A percentile compares a stretch with the other conserved stretches of the same genome.
Conservation (phyloP, 169 alveolate species). For the Perkinsus marinus region DNA sequence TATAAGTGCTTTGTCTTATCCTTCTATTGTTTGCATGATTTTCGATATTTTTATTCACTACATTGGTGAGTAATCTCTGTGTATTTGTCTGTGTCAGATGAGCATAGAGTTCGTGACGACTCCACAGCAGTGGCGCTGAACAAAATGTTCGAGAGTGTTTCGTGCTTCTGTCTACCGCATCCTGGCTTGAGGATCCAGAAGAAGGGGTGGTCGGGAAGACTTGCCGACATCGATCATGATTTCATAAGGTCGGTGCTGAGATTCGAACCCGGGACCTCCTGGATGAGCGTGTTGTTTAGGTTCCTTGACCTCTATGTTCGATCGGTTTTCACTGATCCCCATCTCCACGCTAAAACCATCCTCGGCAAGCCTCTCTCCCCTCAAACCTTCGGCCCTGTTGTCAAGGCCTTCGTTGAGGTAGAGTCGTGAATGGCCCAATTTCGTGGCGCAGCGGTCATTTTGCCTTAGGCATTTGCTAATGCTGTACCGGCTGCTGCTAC, state of each 20-base stretch:
- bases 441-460: background rate
- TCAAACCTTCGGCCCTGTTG: background rate
- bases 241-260: background rate
- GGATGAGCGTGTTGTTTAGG: background rate
- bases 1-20: too few species aligned
- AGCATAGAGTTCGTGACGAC: background rate
- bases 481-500: background rate
- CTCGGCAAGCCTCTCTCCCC: background rate
- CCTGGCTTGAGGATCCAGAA: slow-evolving; percentile 3
- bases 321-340: background rate
- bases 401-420: background rate
- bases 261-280: background rate
- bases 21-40: too few species aligned
- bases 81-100: background rate
- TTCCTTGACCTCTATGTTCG: background rate
- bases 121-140: background rate
- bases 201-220: background rate
- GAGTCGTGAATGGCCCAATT: background rate
- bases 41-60: too few species aligned
- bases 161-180: slow-evolving; percentile 6
- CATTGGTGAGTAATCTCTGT: too few species aligned
- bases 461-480: background rate
- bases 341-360: background rate
- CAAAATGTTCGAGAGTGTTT: background rate
- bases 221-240: slow-evolving; percentile 1